Percentiles rank a stretch among this genome's conserved stretches.
Conservation (phyloP, 495 filamentous ascomycete species). For the Penicillium soppii region DNA sequence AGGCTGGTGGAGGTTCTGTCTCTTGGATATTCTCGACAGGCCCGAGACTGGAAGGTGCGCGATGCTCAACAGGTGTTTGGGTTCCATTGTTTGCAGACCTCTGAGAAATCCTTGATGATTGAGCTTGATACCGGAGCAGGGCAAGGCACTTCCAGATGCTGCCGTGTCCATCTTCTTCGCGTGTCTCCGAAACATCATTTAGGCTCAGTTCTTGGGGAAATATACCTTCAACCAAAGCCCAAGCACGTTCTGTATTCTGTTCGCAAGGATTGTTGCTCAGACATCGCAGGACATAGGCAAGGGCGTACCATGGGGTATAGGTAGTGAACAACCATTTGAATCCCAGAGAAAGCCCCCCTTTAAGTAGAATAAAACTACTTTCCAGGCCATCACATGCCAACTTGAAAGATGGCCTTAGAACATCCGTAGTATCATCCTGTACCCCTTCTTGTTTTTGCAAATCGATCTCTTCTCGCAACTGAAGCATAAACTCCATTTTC, state of each 20-base stretch:
- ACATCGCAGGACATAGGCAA: constrained; percentile 52
- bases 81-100: background rate
- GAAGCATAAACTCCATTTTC: constrained; percentile 26
- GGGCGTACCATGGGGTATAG: constrained; percentile 57
- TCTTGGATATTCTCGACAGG: background rate
- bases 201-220: constrained; percentile 17
- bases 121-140: constrained; percentile 15
- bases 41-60: too few species aligned
- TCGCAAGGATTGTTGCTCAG: constrained; percentile 40
- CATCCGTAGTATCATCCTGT: constrained; percentile 26
- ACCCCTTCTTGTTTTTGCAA: constrained; percentile 13
- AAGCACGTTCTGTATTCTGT: constrained; percentile 46
- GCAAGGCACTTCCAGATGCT: constrained; percentile 20
- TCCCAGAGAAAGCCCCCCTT: constrained; percentile 33
- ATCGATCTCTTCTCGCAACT: constrained; percentile 26
- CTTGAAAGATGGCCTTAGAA: constrained; percentile 26
- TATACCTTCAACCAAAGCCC: constrained; percentile 44
- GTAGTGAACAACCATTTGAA: constrained; percentile 57
- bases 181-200: background rate
- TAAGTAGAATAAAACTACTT: constrained; percentile 44
- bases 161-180: constrained; percentile 10
- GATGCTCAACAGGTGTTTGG: background rate
- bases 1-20: background rate
- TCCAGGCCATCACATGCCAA: constrained; percentile 30
- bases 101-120: background rate